Evolutionary conservation across 495 filamentous ascomycete genomes (phyloP).

Genomic region (Neurospora tetraspora): DNA sequence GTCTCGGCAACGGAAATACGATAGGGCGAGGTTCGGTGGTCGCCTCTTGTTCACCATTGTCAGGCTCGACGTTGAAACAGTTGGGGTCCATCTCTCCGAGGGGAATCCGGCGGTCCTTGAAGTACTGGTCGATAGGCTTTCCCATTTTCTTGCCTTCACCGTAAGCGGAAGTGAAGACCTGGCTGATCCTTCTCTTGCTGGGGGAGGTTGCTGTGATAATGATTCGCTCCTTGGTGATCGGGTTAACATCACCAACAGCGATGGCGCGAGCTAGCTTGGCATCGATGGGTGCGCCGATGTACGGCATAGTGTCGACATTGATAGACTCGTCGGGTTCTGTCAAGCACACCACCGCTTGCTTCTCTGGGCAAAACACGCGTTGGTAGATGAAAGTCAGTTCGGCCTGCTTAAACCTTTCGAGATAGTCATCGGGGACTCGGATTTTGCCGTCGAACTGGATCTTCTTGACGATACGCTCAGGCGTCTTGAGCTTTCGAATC

Average conservation of each 20-base stretch:
- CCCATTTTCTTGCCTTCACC: conserved; percentile 30
- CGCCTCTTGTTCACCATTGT: conserved; percentile 6
- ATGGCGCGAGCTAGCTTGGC: conserved; percentile 61
- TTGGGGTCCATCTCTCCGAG: conserved; percentile 84
- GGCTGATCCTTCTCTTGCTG: conserved; percentile 32
- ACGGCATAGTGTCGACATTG: conserved; percentile 57
- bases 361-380: conserved; percentile 79
- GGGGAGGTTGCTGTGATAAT: conserved; percentile 23
- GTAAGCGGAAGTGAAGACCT: conserved; percentile 22
- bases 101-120: conserved; percentile 61
- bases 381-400: conserved; percentile 91
- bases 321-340: conserved; percentile 51
- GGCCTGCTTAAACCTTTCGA: conserved; percentile 67
- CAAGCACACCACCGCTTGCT: conserved; percentile 59
- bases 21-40: conserved; percentile 24
- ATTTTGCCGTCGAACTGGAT: conserved; percentile 81
- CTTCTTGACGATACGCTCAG: conserved; percentile 72
- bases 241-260: conserved; percentile 77
- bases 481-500: conserved; percentile 77
- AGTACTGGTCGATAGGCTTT: conserved; percentile 70
- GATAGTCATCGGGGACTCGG: conserved; percentile 66
- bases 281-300: conserved; percentile 66
- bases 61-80: conserved; percentile 44
- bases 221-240: conserved; percentile 73
- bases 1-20: conserved; percentile 38